Evolutionary conservation across 331 rosid species (phyloP).

Genomic region (Ulmus americana): DNA sequence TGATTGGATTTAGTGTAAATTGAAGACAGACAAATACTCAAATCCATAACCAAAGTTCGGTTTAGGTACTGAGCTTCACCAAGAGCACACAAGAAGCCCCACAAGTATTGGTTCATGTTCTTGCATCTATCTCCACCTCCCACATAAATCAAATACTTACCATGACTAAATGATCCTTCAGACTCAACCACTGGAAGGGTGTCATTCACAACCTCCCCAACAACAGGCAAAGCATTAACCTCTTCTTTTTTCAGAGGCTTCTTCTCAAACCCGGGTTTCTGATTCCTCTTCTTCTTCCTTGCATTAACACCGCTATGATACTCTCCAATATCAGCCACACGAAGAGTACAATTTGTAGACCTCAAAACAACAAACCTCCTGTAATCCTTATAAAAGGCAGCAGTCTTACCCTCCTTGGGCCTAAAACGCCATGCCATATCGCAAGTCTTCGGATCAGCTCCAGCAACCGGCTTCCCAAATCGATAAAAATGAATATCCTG

Average conservation of each 20-base stretch:
- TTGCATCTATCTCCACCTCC: conserved; percentile 92
- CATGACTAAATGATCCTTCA: conserved; percentile 63
- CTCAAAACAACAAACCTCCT: conserved; percentile 75
- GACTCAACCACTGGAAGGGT: conserved; percentile 78
- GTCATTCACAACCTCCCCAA: conserved; percentile 88
- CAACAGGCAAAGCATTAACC: conserved; percentile 48
- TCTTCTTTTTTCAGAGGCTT: conserved; percentile 31
- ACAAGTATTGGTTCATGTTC: conserved; percentile 91
- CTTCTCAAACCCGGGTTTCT: conserved; percentile 63
- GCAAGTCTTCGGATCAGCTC: conserved; percentile 57
- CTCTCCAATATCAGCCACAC: conserved; percentile 67
- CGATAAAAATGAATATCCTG: conserved; percentile 87
- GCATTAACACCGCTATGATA: conserved; percentile 81
- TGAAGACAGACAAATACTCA: conserved; percentile 79
- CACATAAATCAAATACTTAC: conserved; percentile 65
- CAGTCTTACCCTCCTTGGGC: conserved; percentile 95
- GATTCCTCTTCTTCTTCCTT: conserved; percentile 83
- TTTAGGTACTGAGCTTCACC: conserved; percentile 97
- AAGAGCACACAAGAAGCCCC: conserved; percentile 95
- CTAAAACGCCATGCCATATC: conserved; percentile 99
- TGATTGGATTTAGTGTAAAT: conserved; percentile 64
- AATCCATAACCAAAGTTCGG: conserved; percentile 91
- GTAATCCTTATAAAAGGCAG: conserved; percentile 84
- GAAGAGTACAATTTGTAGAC: conserved; percentile 59
- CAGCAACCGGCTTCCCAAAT: conserved; percentile 71